Evolutionary conservation across 2,329 filamentous ascomycete genomes (phyloP).

Genomic region (Sporothrix protearum): DNA sequence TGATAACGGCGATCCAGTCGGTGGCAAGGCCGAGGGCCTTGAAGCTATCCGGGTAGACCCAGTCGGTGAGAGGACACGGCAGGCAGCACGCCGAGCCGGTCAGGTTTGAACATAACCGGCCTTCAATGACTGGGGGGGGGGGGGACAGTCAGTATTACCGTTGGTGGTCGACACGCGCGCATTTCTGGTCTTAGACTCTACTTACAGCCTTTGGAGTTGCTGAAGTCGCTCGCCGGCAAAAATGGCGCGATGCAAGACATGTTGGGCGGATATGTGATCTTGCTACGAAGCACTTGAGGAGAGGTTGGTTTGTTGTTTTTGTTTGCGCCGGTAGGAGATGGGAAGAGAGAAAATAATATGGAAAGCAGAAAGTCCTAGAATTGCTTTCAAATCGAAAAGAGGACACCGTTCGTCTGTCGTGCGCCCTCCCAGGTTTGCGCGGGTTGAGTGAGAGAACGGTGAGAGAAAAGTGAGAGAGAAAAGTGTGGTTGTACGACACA

Average conservation of each 20-base stretch:
- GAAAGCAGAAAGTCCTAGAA: not conserved
- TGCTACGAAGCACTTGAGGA: not conserved
- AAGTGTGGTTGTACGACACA: not conserved
- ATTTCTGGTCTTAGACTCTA: not conserved
- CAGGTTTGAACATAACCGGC: slow-evolving; percentile 51
- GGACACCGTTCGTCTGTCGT: not conserved
- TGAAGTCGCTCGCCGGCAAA: slow-evolving; percentile 22
- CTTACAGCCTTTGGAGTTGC: slow-evolving; percentile 28
- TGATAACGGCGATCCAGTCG: slow-evolving; percentile 78
- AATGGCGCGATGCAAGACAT: slow-evolving; percentile 26
- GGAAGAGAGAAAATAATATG: not conserved
- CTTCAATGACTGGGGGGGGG: slow-evolving; percentile 49
- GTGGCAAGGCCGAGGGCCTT: slow-evolving; percentile 58
- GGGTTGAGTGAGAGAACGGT: not conserved
- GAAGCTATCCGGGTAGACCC: slow-evolving; percentile 63
- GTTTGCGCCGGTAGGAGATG: not conserved
- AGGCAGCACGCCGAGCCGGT: slow-evolving; percentile 69
- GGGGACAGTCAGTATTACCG: not conserved
- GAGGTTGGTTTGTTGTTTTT: not conserved
- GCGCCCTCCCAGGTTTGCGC: not conserved
- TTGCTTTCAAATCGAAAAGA: not conserved
- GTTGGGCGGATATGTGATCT: not conserved
- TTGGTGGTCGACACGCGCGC: not conserved
- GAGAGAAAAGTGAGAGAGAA: not conserved
- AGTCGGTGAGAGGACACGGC: slow-evolving; percentile 83